Evolutionary conservation across 257 asterid species (phyloP).

Genomic region (Penstemon newberryi): DNA sequence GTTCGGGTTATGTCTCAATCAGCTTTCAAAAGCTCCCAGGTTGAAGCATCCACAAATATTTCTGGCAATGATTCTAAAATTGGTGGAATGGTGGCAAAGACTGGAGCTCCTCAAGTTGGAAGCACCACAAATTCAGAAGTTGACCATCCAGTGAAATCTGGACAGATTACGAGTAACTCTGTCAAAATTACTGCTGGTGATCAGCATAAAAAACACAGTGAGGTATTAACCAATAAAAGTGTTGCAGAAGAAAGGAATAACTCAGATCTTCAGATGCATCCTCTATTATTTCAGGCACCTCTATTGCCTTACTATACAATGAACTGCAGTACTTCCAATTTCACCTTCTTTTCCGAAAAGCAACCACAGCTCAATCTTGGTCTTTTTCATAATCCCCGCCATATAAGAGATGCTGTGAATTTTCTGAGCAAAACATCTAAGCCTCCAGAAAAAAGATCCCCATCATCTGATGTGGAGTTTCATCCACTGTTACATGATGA

Average conservation of each 20-base stretch:
- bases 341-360: slow-evolving; percentile 58
- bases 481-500: slow-evolving; percentile 84
- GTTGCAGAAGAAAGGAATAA: slow-evolving; percentile 49
- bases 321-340: slow-evolving; percentile 40
- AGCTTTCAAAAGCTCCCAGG: slow-evolving; percentile 65
- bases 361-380: slow-evolving; percentile 74
- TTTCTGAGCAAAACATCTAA: slow-evolving; percentile 62
- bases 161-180: slow-evolving; percentile 30
- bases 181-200: slow-evolving; percentile 28
- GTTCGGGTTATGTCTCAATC: slow-evolving; percentile 92
- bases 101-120: slow-evolving; percentile 31
- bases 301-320: slow-evolving; percentile 53
- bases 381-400: slow-evolving; percentile 73
- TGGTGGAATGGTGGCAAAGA: slow-evolving; percentile 31
- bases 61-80: slow-evolving; percentile 32
- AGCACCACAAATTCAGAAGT: slow-evolving; percentile 30
- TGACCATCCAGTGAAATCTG: slow-evolving; percentile 35
- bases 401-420: slow-evolving; percentile 61
- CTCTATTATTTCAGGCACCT: slow-evolving; percentile 78
- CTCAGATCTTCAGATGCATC: slow-evolving; percentile 89
- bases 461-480: slow-evolving; percentile 55
- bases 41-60: slow-evolving; percentile 33
- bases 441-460: slow-evolving; percentile 44
- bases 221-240: slow-evolving; percentile 30
- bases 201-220: slow-evolving; percentile 45